Percentiles rank a stretch among this genome's conserved stretches.
Conservation (phyloP, 2,329 filamentous ascomycete genomes). For the Aschersonia sp. region DNA sequence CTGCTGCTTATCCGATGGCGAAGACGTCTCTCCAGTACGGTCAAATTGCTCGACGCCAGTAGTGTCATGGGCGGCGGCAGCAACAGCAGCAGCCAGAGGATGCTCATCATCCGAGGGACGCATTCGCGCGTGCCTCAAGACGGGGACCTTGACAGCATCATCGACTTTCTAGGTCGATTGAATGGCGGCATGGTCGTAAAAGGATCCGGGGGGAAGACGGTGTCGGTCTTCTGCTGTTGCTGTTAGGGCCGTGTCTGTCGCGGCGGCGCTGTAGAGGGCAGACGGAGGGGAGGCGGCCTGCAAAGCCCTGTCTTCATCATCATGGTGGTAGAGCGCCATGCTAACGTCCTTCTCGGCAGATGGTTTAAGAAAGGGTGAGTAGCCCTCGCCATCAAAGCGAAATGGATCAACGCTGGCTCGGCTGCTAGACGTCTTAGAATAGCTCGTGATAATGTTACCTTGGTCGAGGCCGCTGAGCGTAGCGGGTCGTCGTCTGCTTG, state of each 20-base stretch:
- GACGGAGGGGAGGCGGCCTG: slow-evolving; percentile 7
- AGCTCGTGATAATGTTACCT: slow-evolving; percentile 5
- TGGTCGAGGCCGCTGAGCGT: slow-evolving; percentile 2
- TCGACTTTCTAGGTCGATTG: slow-evolving; percentile 25
- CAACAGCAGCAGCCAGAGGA: slow-evolving; percentile 1
- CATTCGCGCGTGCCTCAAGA: slow-evolving; percentile 8
- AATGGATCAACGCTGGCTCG: slow-evolving; percentile 27
- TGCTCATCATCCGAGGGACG: slow-evolving; percentile 1
- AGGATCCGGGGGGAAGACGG: slow-evolving; percentile 9
- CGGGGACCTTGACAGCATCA: slow-evolving; percentile 21
- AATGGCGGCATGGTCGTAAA: slow-evolving; percentile 22
- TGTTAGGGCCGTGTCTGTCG: not conserved
- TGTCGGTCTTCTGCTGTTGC: not conserved
- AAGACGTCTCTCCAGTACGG: slow-evolving; percentile 4
- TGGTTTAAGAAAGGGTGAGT: slow-evolving; percentile 21
- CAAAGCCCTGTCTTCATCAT: too few species aligned
- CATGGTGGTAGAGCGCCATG: slow-evolving; percentile 18
- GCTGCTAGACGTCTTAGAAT: slow-evolving; percentile 15
- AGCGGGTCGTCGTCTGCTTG: slow-evolving; percentile 3
- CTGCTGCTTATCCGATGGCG: slow-evolving; percentile 1
- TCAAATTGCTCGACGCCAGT: too few species aligned
- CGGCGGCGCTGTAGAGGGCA: not conserved
- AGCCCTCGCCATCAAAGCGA: slow-evolving; percentile 26
- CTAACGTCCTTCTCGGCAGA: slow-evolving; percentile 29
- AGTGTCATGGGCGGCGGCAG: not conserved